Conservation (phyloP, 2,329 filamentous ascomycete genomes). For the Orbilia oligospora region DNA sequence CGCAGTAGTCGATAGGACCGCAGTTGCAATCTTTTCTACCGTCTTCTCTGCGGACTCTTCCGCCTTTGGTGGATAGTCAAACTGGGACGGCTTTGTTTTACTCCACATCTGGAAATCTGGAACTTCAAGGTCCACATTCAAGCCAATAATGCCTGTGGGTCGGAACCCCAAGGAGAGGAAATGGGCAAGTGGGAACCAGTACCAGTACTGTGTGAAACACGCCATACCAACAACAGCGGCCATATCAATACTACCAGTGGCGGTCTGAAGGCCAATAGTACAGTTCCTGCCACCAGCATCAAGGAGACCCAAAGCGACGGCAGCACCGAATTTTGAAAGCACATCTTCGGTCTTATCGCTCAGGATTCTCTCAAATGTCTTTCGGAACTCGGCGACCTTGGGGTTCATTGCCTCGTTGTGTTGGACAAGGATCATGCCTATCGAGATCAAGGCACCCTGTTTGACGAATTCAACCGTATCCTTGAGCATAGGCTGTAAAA, state of each 20-base stretch:
- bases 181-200: constrained; percentile 99
- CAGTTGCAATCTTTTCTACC: constrained; percentile 92
- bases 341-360: constrained; percentile 97
- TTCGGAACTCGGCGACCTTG: constrained; percentile 90
- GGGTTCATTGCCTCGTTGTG: constrained; percentile 99
- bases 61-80: constrained; percentile 97
- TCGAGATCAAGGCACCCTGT: constrained; percentile 92
- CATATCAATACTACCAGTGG: constrained; percentile 99
- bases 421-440: constrained; percentile 99
- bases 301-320: constrained; percentile 94
- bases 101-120: constrained; percentile 96
- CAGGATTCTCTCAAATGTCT: constrained; percentile 93
- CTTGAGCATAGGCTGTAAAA: constrained; percentile 99
- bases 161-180: constrained; percentile 96
- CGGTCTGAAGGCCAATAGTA: constrained; percentile 96
- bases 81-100: constrained; percentile 92
- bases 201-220: constrained; percentile 99
- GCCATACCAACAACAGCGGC: constrained; percentile 97
- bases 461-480: constrained; percentile 98
- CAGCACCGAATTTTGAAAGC: constrained; percentile 98
- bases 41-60: constrained; percentile 95
- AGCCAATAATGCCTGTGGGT: constrained; percentile 94
- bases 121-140: constrained; percentile 93
- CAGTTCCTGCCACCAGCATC: constrained; percentile 98
- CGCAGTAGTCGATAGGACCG: constrained; percentile 94